Conservation (phyloP, 2,329 filamentous ascomycete genomes). For the Paracamarosporium sp. region DNA sequence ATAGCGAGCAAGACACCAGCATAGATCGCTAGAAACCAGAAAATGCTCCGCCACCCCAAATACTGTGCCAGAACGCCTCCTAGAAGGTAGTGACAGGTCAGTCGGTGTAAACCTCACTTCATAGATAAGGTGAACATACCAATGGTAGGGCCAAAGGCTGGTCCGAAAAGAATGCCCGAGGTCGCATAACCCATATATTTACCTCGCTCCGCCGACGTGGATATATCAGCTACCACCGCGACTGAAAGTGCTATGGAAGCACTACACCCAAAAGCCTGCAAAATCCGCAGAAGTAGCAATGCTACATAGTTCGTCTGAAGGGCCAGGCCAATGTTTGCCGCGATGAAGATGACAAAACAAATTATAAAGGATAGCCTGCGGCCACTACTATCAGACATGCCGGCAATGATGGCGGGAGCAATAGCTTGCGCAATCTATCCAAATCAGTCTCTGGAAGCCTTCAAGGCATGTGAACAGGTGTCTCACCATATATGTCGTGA, state of each 20-base stretch:
- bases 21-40: slow-evolving; percentile 52
- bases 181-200: slow-evolving; percentile 74
- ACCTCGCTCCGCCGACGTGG: slow-evolving; percentile 73
- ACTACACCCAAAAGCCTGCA: slow-evolving; percentile 50
- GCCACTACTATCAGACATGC: slow-evolving; percentile 60
- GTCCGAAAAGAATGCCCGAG: slow-evolving; percentile 52
- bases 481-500: slow-evolving; percentile 57
- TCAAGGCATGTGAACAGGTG: not conserved
- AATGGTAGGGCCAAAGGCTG: slow-evolving; percentile 44
- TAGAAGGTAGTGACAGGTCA: not conserved
- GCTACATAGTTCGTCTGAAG: slow-evolving; percentile 45
- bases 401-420: slow-evolving; percentile 59
- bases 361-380: slow-evolving; percentile 60
- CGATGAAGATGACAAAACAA: slow-evolving; percentile 46
- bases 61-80: slow-evolving; percentile 29
- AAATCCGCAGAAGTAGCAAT: slow-evolving; percentile 41
- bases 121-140: slow-evolving; percentile 27
- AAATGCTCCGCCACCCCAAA: slow-evolving; percentile 49
- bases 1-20: slow-evolving; percentile 43
- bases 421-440: slow-evolving; percentile 56
- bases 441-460: slow-evolving; percentile 11
- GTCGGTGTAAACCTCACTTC: not conserved
- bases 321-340: slow-evolving; percentile 45
- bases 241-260: slow-evolving; percentile 64
- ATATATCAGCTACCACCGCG: slow-evolving; percentile 75